Conservation (phyloP, 176 grass and related monocot genomes). For the Bromus sterilis region DNA sequence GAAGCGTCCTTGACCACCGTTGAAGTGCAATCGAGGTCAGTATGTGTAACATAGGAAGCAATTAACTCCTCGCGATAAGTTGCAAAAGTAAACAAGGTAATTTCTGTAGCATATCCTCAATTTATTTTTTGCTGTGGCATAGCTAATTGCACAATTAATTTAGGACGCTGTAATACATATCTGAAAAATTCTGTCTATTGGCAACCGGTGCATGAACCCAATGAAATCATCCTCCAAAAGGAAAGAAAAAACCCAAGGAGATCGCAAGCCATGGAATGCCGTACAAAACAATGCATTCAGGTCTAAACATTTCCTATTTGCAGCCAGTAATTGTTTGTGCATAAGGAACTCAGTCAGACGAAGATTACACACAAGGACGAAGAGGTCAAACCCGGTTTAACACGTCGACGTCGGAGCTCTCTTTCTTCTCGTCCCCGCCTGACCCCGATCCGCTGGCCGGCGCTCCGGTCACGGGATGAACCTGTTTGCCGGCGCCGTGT, state of each 20-base stretch:
- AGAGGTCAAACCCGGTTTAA: constrained; percentile 54
- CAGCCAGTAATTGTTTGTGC: not conserved
- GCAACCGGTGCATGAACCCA: not conserved
- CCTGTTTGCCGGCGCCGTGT: constrained; percentile 14
- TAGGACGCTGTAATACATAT: not conserved
- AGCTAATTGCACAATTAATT: not conserved
- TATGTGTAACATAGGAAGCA: not conserved
- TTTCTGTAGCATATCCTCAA: not conserved
- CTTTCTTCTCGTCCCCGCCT: not conserved
- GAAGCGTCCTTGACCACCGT: not conserved
- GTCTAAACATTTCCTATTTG: not conserved
- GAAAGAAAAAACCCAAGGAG: not conserved
- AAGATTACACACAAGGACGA: not conserved
- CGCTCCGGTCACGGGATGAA: constrained; percentile 25
- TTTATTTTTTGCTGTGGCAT: not conserved
- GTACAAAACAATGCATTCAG: too few species aligned
- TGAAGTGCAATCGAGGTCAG: not conserved
- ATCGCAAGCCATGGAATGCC: not conserved
- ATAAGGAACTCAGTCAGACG: not conserved
- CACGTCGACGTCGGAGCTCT: constrained; percentile 6
- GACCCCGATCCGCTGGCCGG: constrained; percentile 12
- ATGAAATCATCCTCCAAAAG: not conserved
- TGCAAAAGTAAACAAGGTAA: not conserved
- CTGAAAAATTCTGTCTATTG: not conserved
- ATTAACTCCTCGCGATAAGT: not conserved